These are phyloP conservation scores for Vitis hybrid DNA, from an alignment of 177 flowering plant genomes.

Conservation along the genomic window DNA sequence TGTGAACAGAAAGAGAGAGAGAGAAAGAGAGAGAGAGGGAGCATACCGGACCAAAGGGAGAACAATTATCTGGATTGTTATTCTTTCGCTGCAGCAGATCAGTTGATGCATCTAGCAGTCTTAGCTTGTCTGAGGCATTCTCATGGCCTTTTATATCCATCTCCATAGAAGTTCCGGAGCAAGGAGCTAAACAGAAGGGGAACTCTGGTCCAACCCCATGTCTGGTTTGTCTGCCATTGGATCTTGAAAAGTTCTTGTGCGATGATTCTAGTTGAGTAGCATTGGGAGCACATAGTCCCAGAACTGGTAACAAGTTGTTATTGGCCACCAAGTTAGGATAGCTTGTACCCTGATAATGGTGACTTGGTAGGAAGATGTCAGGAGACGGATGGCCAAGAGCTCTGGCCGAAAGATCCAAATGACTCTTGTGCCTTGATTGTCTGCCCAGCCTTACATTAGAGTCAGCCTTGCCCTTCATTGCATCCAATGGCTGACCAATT, in stretches of 20 bases:
- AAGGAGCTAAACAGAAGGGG: constrained; percentile 49
- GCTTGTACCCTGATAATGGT: constrained; percentile 27
- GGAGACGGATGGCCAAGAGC: constrained; percentile 20
- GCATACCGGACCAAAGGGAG: constrained; percentile 54
- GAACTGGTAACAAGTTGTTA: constrained; percentile 64
- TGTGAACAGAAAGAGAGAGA: background rate
- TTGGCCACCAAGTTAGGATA: constrained; percentile 25
- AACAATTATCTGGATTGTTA: constrained; percentile 28
- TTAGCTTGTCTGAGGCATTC: constrained; percentile 28
- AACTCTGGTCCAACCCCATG: constrained; percentile 50
- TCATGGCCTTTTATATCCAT: constrained; percentile 36
- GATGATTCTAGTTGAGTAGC: constrained; percentile 51
- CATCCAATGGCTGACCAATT: constrained; percentile 29
- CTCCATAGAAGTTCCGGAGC: constrained; percentile 31
- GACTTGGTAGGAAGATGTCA: constrained; percentile 35
- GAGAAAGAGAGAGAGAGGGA: constrained; percentile 6
- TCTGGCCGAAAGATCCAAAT: constrained; percentile 22
- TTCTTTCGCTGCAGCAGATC: constrained; percentile 36
- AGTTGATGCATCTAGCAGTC: constrained; percentile 35
- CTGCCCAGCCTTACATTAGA: constrained; percentile 30
- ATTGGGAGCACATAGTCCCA: constrained; percentile 92
- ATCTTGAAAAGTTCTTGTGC: constrained; percentile 40
- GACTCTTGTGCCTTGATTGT: constrained; percentile 35
- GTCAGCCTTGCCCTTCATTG: constrained; percentile 34
- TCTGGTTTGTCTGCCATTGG: constrained; percentile 40